phyloP scores from a whole-genome alignment of 208 protist species.

The Trypanosomatidae sp. region DNA sequence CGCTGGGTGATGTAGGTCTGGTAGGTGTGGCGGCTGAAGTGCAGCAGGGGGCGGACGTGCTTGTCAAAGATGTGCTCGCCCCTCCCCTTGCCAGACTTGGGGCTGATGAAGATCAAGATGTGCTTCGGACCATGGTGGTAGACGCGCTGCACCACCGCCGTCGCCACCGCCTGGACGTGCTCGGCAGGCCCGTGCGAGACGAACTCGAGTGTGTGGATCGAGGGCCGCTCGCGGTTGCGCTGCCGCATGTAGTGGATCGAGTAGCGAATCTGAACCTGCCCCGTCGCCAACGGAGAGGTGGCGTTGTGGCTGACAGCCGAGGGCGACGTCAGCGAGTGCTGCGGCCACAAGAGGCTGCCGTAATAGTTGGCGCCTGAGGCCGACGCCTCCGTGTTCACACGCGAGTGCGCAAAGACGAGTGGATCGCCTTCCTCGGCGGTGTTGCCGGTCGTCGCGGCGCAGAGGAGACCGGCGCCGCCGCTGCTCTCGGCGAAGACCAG shows the following conservation, averaged over 20 bases:
- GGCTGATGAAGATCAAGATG: slow-evolving; percentile 75
- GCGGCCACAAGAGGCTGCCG: too few relatives aligned
- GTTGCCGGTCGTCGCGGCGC: slow-evolving; percentile 6
- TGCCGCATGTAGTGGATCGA: slow-evolving; percentile 57
- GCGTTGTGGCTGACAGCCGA: neutral
- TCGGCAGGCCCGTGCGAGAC: slow-evolving; percentile 17
- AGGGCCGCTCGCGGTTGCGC: slow-evolving; percentile 17
- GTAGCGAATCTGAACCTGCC: too few relatives aligned
- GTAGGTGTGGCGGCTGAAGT: slow-evolving; percentile 71
- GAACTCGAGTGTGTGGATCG: slow-evolving; percentile 63
- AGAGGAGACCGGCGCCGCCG: slow-evolving; percentile 15
- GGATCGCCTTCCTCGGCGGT: slow-evolving; percentile 12
- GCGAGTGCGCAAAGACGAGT: slow-evolving; percentile 39
- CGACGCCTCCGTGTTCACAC: slow-evolving; percentile 32
- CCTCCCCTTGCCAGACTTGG: slow-evolving; percentile 71
- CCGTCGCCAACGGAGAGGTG: too few relatives aligned
- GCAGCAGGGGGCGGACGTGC: slow-evolving; percentile 59
- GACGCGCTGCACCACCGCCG: slow-evolving; percentile 36
- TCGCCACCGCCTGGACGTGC: slow-evolving; percentile 27
- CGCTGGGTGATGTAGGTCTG: slow-evolving; percentile 49
- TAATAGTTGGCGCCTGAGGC: too few relatives aligned
- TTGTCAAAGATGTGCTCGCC: slow-evolving; percentile 48
- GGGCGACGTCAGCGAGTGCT: neutral
- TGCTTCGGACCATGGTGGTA: slow-evolving; percentile 58
- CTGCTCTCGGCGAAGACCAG: slow-evolving; percentile 21